A percentile compares a stretch with the other conserved stretches of the same genome.
phyloP scores from a whole-genome alignment of 352 stramenopile species.

The Albugo candida region DNA sequence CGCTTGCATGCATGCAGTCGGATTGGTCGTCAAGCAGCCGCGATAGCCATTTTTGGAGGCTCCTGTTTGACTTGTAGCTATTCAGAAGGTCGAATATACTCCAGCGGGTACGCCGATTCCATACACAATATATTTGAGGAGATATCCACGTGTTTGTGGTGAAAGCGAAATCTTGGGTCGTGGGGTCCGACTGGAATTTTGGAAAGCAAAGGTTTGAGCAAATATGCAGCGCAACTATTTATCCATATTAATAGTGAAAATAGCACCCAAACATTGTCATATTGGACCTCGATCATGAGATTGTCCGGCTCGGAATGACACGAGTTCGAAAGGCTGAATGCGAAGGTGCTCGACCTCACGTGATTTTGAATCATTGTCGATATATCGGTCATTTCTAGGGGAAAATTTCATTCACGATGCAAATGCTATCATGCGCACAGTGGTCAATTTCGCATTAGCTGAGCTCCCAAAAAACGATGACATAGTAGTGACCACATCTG shows the following conservation, averaged over 20 bases:
- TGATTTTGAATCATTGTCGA: not conserved
- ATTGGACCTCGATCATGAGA: constrained; percentile 63
- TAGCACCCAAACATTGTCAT: constrained; percentile 77
- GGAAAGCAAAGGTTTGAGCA: constrained; percentile 63
- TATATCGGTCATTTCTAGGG: constrained; percentile 10
- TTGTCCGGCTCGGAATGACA: constrained; percentile 68
- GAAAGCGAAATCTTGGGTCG: constrained; percentile 49
- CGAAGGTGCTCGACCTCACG: constrained; percentile 13
- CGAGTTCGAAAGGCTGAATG: constrained; percentile 60
- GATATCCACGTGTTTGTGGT: constrained; percentile 2
- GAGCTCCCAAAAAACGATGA: constrained; percentile 68
- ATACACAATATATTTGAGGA: not conserved
- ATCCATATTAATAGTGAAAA: not conserved
- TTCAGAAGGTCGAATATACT: constrained; percentile 41
- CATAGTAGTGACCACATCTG: constrained; percentile 55
- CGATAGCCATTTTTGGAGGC: too few relatives aligned
- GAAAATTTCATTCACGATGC: constrained; percentile 51
- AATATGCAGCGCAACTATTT: not conserved
- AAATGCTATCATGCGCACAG: constrained; percentile 41
- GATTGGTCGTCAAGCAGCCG: too few relatives aligned
- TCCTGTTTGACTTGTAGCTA: too few relatives aligned
- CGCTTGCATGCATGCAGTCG: too few relatives aligned
- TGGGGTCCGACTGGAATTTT: constrained; percentile 62
- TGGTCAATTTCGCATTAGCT: constrained; percentile 49
- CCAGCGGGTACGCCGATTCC: constrained; percentile 23